Evolutionary conservation across 192 early-diverging fungal genomes (phyloP).

Genomic region (Linnemannia zychae): DNA sequence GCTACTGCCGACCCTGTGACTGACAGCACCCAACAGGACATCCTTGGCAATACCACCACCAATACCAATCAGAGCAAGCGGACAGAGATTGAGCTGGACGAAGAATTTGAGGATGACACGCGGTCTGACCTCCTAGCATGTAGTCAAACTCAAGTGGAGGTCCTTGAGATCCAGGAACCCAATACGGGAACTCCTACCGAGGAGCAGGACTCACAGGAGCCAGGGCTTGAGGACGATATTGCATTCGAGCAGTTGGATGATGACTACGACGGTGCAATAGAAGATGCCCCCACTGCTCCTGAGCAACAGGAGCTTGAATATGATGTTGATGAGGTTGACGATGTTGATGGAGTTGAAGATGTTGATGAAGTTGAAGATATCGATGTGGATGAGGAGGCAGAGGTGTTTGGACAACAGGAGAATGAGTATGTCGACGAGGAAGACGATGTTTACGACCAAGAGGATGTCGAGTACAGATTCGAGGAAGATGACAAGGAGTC

Average conservation of each 20-base stretch:
- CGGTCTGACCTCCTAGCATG: not conserved
- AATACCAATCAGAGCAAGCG: not conserved
- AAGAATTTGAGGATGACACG: not conserved
- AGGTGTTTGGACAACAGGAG: too few relatives aligned
- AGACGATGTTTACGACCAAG: not conserved
- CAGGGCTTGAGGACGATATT: not conserved
- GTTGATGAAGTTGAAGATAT: too few relatives aligned
- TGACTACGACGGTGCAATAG: not conserved
- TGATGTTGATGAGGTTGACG: not conserved
- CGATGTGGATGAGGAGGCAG: too few relatives aligned
- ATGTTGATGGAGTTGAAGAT: not conserved
- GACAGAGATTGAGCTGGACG: not conserved
- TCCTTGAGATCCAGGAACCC: not conserved
- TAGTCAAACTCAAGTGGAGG: not conserved
- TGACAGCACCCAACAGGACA: not conserved
- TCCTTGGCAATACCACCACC: not conserved
- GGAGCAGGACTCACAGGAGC: not conserved
- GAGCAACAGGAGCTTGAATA: not conserved
- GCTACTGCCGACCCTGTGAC: not conserved
- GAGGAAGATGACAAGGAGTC: not conserved
- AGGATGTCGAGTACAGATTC: not conserved
- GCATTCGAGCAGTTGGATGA: not conserved
- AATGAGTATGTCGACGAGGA: not conserved
- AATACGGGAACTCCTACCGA: not conserved
- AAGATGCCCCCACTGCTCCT: not conserved